A percentile compares a stretch with the other conserved stretches of the same genome.
These are phyloP conservation scores for Ricinus communis DNA, from an alignment of 345 rosid species.

Conservation along the genomic window DNA sequence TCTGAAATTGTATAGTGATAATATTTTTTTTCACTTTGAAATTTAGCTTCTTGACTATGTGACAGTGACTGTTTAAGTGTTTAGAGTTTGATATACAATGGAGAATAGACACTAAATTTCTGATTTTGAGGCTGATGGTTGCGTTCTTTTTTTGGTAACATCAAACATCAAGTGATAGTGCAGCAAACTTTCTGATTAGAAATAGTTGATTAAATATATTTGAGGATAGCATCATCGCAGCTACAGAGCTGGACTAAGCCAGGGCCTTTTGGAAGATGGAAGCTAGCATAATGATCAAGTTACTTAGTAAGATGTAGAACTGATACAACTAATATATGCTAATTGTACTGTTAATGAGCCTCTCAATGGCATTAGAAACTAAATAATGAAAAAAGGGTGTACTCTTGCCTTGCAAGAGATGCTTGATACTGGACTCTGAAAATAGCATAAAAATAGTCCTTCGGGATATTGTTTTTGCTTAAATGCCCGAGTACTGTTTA, in stretches of 20 bases:
- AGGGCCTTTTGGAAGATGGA: background rate
- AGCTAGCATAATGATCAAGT: background rate
- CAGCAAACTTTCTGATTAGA: background rate
- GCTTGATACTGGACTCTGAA: background rate
- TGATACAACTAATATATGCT: background rate
- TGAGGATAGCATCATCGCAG: background rate
- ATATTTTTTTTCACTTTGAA: background rate
- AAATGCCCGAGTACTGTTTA: background rate
- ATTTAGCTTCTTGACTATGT: background rate
- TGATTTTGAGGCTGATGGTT: background rate
- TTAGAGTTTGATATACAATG: background rate
- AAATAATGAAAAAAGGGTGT: background rate
- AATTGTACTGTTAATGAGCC: background rate
- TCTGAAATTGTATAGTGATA: background rate
- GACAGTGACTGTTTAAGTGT: background rate
- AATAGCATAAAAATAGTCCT: background rate
- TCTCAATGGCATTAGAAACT: background rate
- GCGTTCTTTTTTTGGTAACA: background rate
- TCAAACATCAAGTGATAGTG: background rate
- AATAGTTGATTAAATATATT: background rate
- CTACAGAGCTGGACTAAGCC: slow-evolving; percentile 2
- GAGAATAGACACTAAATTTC: background rate
- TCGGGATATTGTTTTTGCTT: background rate
- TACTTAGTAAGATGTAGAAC: background rate
- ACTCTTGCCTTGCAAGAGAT: background rate